Evolutionary conservation across 2,329 filamentous ascomycete species (phyloP), one percentile per base, ranked within the genome.

Genomic region (Trichothecium roseum): DNA sequence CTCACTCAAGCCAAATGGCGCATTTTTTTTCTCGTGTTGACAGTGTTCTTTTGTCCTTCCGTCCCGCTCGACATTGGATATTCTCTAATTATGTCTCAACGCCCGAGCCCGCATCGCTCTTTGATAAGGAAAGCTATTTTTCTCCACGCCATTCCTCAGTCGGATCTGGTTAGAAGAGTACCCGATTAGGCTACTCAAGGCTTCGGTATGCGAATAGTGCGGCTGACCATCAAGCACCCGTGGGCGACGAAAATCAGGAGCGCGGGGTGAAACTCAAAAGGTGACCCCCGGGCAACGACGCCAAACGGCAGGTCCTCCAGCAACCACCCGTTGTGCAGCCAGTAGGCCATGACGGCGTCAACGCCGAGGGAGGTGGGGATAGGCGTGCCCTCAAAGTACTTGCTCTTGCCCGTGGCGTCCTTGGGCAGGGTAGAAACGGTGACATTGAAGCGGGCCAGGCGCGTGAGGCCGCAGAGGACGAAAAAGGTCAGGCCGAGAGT

Each of bases 391-490:
- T 98, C 91, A 49, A 98, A 98, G 64, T 94, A 98, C 53, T 83
- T 75, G 40, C 84, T 86, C 66, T 98, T 98, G 47, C 91, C 91
- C 1, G 74, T 76, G 33, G 78, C 81, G 56, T 98, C 91, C 63
- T 96, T 95, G 42, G 91, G 91, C 10, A 98, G 74, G 47, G 81
- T 78, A 26, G 79, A 72, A 27, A 91, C 88, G 9, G 91, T 96
- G 35, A 98, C 91, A 59, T 98, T 98, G 78, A 98, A 98, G 45
- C 91, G 83, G 31, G 91, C 91, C 9, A 98, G 77, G 34, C 91
- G 81, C 3, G 88, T 94, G 32, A 98, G 77, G 38, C 91, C 91
- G 61, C 86, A 93, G 35, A 98, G 82, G 30, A 96, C 87, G 61
- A 96, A 98, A 62, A 89, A 86, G 38, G 82, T 70, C 31, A 98